These are phyloP conservation scores for Pseudogymnoascus sp. DNA, from an alignment of 2,329 filamentous ascomycete genomes.

Conservation along the genomic window DNA sequence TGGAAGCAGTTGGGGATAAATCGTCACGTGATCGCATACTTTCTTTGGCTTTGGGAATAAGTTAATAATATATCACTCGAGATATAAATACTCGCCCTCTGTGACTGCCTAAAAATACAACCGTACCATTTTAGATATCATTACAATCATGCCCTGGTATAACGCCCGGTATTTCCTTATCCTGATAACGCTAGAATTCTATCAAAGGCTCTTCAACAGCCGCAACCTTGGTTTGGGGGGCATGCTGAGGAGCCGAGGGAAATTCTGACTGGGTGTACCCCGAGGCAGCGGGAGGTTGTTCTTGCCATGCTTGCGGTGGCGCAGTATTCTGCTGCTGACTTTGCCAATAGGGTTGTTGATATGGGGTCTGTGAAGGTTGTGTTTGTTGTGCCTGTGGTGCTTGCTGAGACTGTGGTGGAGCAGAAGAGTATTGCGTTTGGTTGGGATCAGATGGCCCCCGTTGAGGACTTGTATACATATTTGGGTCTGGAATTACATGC, in stretches of 20 bases:
- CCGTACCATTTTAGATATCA: background rate
- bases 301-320: conserved; percentile 34
- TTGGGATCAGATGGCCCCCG: conserved; percentile 17
- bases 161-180: conserved; percentile 6
- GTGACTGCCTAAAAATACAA: background rate
- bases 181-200: conserved; percentile 46
- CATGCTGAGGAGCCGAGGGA: conserved; percentile 55
- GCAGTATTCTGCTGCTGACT: conserved; percentile 33
- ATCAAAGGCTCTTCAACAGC: conserved; percentile 70
- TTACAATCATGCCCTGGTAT: conserved; percentile 7
- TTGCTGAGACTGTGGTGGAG: conserved; percentile 22
- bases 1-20: background rate
- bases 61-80: background rate
- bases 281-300: conserved; percentile 31
- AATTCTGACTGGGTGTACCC: conserved; percentile 54
- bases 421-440: conserved; percentile 16
- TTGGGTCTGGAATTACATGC: conserved; percentile 9
- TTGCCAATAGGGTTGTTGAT: conserved; percentile 42
- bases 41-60: background rate
- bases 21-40: background rate
- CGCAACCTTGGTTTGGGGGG: conserved; percentile 44
- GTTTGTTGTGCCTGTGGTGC: conserved; percentile 15
- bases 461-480: conserved; percentile 22
- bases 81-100: background rate
- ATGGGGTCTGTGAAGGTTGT: conserved; percentile 14